Base-by-base conservation (phyloP, 208 protist species). In the Leptomonas pyrrhocoris region DNA sequence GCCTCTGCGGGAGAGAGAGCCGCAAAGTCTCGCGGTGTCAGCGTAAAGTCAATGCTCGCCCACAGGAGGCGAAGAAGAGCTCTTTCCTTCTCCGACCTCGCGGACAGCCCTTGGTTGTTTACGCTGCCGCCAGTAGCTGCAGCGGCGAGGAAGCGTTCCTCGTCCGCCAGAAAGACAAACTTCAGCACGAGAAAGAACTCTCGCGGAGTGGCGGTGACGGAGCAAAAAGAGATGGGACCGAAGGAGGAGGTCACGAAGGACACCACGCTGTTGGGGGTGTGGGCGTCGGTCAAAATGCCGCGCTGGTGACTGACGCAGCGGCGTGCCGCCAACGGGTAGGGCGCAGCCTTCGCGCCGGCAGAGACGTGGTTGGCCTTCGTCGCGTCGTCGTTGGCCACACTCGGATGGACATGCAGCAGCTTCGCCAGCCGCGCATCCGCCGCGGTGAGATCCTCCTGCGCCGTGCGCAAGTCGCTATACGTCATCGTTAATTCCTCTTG, bases 121-220 rank as follows among this genome's bases (percentile, higher is more conserved):
- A 2, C 23, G 28, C 30, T 9, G 7, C 3, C 50, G 48, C 4
- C 21, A 23, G 11, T 31, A 23, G 36, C 28, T 23, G 27, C 28
- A 5, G 45, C 61, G 2, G 60, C 45, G 12, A 75, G 7, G 38
- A 84, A 88, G 63, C 53, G 53, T 34, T 59, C 65, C 48, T 65
- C 65, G 38, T 72, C 80, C 5, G 42, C 56, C 3, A 27, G 34
- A 61, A 81, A 81, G 16, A 83, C 13, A 72, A 86, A 84, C 27
- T 58, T 34, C 38, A 86, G 53, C 28, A 53, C 66, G 12, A 81
- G 30, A 28, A 46, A 58, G 19, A 74, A 73, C 2, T 63, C 64
- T 0, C 18, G 13, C 12, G 30, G 55, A 0, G 23, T 31, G 9
- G 45, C 28, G 15, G 19, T 34, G 21, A 59, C 58, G 3, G 43